Evolutionary conservation across 139 green algal genomes (phyloP).

Genomic region (Axilococcus clingmanii): DNA sequence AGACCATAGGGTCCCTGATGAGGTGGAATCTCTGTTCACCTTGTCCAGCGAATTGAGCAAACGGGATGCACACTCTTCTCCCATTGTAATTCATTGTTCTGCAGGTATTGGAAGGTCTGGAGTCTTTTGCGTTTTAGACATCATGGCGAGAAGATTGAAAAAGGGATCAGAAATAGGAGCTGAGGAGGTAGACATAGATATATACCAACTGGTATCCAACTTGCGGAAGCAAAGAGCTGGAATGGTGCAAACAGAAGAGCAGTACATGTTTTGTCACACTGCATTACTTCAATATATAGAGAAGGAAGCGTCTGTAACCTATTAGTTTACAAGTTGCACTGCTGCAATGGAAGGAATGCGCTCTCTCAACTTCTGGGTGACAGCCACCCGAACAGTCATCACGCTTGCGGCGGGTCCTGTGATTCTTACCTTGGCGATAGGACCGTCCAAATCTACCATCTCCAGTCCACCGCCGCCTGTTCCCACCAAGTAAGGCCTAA

Average conservation of each 20-base stretch:
- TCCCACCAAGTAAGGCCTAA: conserved; percentile 85
- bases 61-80: conserved; percentile 1
- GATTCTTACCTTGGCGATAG: conserved; percentile 90
- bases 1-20: conserved; percentile 51
- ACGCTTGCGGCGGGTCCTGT: conserved; percentile 87
- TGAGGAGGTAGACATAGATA: conserved; percentile 29
- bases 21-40: conserved; percentile 26
- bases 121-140: conserved; percentile 73
- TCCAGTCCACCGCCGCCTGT: conserved; percentile 87
- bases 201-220: conserved; percentile 47
- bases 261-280: conserved; percentile 70
- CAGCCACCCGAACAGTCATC: conserved; percentile 95
- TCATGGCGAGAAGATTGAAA: conserved; percentile 48
- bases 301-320: not conserved
- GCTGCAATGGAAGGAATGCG: conserved; percentile 93
- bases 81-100: conserved; percentile 53
- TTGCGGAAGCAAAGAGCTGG: conserved; percentile 64
- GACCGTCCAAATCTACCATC: conserved; percentile 81
- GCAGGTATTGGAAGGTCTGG: conserved; percentile 82
- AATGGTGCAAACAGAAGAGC: conserved; percentile 84
- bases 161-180: not conserved
- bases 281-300: conserved; percentile 25
- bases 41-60: conserved; percentile 27
- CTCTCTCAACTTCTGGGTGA: conserved; percentile 98
- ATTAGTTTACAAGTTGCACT: conserved; percentile 81